Evolutionary conservation across 805 yeast species (phyloP).

Genomic region (Sugiyamaella boreocaroliniensis): DNA sequence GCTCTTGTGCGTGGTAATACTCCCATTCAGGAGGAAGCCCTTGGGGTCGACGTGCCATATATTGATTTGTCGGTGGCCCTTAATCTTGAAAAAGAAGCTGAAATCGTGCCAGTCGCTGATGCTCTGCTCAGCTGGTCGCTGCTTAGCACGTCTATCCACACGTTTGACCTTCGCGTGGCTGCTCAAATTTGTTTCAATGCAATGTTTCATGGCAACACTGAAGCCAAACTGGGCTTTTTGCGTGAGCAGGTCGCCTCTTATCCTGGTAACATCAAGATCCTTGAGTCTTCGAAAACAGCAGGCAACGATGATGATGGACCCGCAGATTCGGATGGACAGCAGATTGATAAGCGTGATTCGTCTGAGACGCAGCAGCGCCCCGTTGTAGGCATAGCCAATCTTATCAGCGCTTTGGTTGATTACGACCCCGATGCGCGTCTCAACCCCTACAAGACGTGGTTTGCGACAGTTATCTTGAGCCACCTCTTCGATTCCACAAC

Average conservation of each 20-base stretch:
- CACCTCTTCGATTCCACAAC: slow-evolving; percentile 45
- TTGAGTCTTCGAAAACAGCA: not conserved
- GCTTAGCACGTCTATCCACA: slow-evolving; percentile 70
- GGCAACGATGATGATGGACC: slow-evolving; percentile 3
- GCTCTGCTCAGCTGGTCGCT: slow-evolving; percentile 82
- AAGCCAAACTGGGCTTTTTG: slow-evolving; percentile 56
- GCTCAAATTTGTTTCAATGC: slow-evolving; percentile 61
- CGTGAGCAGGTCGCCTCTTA: slow-evolving; percentile 54
- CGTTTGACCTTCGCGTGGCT: slow-evolving; percentile 74
- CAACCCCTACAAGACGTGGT: slow-evolving; percentile 87
- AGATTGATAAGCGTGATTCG: not conserved
- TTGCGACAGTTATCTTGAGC: slow-evolving; percentile 61
- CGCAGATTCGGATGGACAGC: not conserved
- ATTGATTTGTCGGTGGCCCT: slow-evolving; percentile 58
- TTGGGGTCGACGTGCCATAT: slow-evolving; percentile 86
- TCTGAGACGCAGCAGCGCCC: not conserved
- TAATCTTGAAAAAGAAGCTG: slow-evolving; percentile 27
- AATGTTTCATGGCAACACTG: slow-evolving; percentile 57
- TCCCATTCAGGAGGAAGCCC: slow-evolving; percentile 61
- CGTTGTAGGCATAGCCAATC: slow-evolving; percentile 39
- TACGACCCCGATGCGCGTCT: slow-evolving; percentile 64
- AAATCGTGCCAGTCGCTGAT: slow-evolving; percentile 57
- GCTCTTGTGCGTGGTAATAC: slow-evolving; percentile 65
- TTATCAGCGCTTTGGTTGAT: slow-evolving; percentile 65
- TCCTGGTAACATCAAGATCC: slow-evolving; percentile 2